A percentile compares a stretch with the other conserved stretches of the same genome.
phyloP scores from a whole-genome alignment of 192 early-diverging fungal species.

The Phlyctochytrium planicorne region DNA sequence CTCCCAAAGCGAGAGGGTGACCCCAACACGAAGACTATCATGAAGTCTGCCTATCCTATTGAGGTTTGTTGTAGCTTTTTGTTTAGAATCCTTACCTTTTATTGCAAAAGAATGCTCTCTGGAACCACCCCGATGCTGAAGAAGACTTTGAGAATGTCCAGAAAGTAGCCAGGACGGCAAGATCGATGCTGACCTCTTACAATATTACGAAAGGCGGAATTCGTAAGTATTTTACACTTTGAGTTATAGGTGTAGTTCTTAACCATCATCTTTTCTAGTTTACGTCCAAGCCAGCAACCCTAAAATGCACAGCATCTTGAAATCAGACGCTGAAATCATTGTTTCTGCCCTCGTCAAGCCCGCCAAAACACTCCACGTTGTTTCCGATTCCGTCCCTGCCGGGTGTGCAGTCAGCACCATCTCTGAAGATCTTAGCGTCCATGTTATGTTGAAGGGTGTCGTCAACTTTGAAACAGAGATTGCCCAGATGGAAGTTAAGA shows the following conservation, averaged over 20 bases:
- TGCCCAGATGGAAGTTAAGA: constrained; percentile 73
- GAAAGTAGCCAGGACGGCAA: constrained; percentile 70
- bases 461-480: constrained; percentile 86
- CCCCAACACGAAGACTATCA: constrained; percentile 59
- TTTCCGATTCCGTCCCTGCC: constrained; percentile 64
- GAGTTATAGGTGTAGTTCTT: neutral
- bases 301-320: constrained; percentile 47
- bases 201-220: constrained; percentile 69
- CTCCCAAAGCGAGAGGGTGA: constrained; percentile 80
- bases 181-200: constrained; percentile 78
- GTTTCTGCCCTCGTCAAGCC: constrained; percentile 69
- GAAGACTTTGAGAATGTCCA: constrained; percentile 78
- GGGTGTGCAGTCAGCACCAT: constrained; percentile 76
- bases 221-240: constrained; percentile 45
- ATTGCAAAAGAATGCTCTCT: constrained; percentile 39
- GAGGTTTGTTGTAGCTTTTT: constrained; percentile 32
- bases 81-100: constrained; percentile 37
- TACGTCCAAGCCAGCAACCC: constrained; percentile 57
- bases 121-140: constrained; percentile 68
- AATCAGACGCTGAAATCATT: constrained; percentile 64
- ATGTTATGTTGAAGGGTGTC: constrained; percentile 74
- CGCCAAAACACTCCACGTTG: constrained; percentile 62
- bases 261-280: constrained; percentile 39
- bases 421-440: constrained; percentile 68
- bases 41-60: constrained; percentile 64